Percentiles rank a stretch among this genome's conserved stretches.
Evolutionary conservation across 805 yeast species (phyloP).

Genomic region (Nakazawaea peltata): DNA sequence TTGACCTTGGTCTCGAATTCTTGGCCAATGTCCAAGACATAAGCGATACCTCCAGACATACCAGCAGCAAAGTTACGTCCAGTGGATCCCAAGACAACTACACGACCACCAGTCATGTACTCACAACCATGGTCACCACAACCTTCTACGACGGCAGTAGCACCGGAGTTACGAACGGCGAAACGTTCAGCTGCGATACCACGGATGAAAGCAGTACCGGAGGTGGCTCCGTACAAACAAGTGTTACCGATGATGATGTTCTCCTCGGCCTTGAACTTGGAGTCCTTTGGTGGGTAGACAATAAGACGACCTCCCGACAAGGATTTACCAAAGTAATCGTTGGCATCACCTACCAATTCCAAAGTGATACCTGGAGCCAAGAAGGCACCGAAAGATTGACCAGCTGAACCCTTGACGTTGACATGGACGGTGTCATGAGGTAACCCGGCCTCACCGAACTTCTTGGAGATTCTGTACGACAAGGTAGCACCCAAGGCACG

Average conservation of each 20-base stretch:
- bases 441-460: constrained; percentile 85
- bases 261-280: constrained; percentile 88
- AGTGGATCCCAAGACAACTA: constrained; percentile 83
- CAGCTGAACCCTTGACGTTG: constrained; percentile 87
- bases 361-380: constrained; percentile 93
- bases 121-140: constrained; percentile 99
- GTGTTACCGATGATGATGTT: constrained; percentile 96
- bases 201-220: constrained; percentile 87
- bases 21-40: constrained; percentile 91
- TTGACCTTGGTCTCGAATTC: constrained; percentile 80
- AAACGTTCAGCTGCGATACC: constrained; percentile 99
- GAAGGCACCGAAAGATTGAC: constrained; percentile 98
- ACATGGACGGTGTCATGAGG: constrained; percentile 97
- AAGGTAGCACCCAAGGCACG: constrained; percentile 94
- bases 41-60: constrained; percentile 99
- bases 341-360: constrained; percentile 94
- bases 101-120: constrained; percentile 99
- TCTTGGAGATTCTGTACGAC: constrained; percentile 89
- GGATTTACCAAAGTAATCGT: constrained; percentile 97
- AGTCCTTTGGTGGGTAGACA: constrained; percentile 83
- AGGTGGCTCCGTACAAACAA: constrained; percentile 95
- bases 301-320: constrained; percentile 90
- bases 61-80: constrained; percentile 96
- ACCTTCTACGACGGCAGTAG: constrained; percentile 93
- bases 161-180: constrained; percentile 98